Evolutionary conservation across 768 basidiomycete species (phyloP).

Genomic region (Nevesoporus exiguus): DNA sequence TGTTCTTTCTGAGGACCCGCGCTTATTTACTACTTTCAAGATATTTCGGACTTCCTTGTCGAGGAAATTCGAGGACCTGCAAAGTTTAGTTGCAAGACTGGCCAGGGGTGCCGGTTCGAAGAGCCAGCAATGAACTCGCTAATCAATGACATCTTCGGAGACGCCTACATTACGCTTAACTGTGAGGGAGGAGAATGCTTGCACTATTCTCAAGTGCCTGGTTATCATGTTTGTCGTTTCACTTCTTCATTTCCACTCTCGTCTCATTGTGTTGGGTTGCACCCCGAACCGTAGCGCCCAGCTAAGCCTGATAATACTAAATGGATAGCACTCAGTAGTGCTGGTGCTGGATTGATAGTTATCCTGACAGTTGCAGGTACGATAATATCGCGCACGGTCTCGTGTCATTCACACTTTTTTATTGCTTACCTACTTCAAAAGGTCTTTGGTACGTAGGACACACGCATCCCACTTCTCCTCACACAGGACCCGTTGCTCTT

Average conservation of each 20-base stretch:
- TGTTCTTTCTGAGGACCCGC: neutral
- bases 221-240: constrained; percentile 58
- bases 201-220: constrained; percentile 91
- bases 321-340: constrained; percentile 84
- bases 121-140: constrained; percentile 97
- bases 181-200: constrained; percentile 93
- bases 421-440: constrained; percentile 22
- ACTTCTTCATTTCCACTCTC: neutral
- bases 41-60: constrained; percentile 89
- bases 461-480: constrained; percentile 38
- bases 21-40: constrained; percentile 27
- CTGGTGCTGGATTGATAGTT: constrained; percentile 73
- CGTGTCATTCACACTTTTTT: neutral
- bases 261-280: neutral
- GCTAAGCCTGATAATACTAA: constrained; percentile 77
- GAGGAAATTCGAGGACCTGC: constrained; percentile 93
- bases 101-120: constrained; percentile 81
- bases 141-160: constrained; percentile 92
- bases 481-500: constrained; percentile 75
- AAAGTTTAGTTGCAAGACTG: constrained; percentile 70
- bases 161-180: constrained; percentile 79
- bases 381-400: constrained; percentile 11
- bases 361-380: constrained; percentile 60
- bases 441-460: constrained; percentile 93
- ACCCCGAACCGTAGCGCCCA: constrained; percentile 48